Conservation (phyloP, 2,329 filamentous ascomycete genomes). For the Coniella lustricola region DNA sequence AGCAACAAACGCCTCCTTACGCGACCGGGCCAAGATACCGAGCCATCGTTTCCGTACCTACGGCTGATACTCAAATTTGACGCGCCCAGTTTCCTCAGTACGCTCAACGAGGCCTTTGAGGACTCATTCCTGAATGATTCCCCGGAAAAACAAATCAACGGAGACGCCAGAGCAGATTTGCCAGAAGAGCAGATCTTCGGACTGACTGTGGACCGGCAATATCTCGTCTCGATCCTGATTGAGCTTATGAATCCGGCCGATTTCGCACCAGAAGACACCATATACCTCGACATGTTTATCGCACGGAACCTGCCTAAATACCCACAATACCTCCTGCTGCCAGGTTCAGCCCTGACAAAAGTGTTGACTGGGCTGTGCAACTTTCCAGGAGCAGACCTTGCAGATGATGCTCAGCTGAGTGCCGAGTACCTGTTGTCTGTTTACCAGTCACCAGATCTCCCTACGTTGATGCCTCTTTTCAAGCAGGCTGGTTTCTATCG, state of each 20-base stretch:
- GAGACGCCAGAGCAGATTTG: conserved; percentile 42
- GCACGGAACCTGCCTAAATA: conserved; percentile 94
- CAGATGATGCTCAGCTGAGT: conserved; percentile 94
- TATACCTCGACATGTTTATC: conserved; percentile 98
- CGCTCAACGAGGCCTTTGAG: conserved; percentile 95
- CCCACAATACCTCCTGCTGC: conserved; percentile 86
- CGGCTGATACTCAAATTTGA: conserved; percentile 81
- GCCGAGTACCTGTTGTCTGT: conserved; percentile 90
- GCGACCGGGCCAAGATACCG: conserved; percentile 44
- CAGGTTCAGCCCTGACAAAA: conserved; percentile 75
- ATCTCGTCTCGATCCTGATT: conserved; percentile 81
- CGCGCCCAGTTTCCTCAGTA: conserved; percentile 85
- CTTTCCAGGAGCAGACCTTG: conserved; percentile 72
- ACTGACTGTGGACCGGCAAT: conserved; percentile 79
- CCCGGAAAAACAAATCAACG: conserved; percentile 54
- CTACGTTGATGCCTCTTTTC: conserved; percentile 69
- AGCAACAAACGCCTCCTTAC: conserved; percentile 56
- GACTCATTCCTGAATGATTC: conserved; percentile 86
- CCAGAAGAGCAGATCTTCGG: conserved; percentile 61
- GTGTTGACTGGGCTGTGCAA: conserved; percentile 78
- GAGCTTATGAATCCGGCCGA: conserved; percentile 78
- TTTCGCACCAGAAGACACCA: conserved; percentile 73
- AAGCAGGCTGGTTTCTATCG: conserved; percentile 78
- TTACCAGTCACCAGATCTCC: conserved; percentile 81
- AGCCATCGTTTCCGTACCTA: conserved; percentile 80